Base-by-base conservation (phyloP, 345 rosid species). In the Hevea brasiliensis region DNA sequence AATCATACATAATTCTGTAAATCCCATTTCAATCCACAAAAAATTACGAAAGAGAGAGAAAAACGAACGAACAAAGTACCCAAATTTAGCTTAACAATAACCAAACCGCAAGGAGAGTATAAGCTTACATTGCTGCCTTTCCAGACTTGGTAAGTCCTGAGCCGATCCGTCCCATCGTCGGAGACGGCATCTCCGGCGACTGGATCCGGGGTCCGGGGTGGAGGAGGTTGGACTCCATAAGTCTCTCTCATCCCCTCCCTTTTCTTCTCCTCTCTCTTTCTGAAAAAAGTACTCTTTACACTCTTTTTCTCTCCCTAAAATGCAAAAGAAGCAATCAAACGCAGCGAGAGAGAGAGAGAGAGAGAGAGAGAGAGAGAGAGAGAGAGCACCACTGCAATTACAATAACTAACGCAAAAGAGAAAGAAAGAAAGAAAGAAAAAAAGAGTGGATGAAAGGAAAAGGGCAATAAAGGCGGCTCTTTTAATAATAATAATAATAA, bases 121-220 rank as follows among this genome's bases (percentile, higher is more conserved):
- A 41, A 74, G 53, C 94, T 88, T 72, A 89, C 98, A 85, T 95
- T 92, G 82, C 93, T 92, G 78, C 92, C 98, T 87, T 91, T 92
- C 99, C 99, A 95, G 74, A 83, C 84, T 79, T 89, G 93, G 83
- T 91, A 92, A 80, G 90, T 91, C 79, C 83, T 82, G 67, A 77
- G 86, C 85, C 87, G 75, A 80, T 74, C 84, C 42, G 69, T 47
- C 55, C 73, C 80, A 40, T 70, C 81, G 20, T 72, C 85, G 71
- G 81, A 8, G 20, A 26, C 0, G 57, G 35, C 58, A 55, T 1
- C 76, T 47, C 72, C 73, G 41, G 65, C 75, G 7, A 59, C 45
- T 61, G 67, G 70, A 79, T 70, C 75, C 32, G 63, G 62, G 20
- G 59, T 50, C 44, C 71, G 45, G 27, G 59, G 26, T 35, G 66